Evolutionary conservation across 495 filamentous ascomycete genomes (phyloP), one percentile per base, ranked within the genome.

Genomic region (Jackrogersella minutella): DNA sequence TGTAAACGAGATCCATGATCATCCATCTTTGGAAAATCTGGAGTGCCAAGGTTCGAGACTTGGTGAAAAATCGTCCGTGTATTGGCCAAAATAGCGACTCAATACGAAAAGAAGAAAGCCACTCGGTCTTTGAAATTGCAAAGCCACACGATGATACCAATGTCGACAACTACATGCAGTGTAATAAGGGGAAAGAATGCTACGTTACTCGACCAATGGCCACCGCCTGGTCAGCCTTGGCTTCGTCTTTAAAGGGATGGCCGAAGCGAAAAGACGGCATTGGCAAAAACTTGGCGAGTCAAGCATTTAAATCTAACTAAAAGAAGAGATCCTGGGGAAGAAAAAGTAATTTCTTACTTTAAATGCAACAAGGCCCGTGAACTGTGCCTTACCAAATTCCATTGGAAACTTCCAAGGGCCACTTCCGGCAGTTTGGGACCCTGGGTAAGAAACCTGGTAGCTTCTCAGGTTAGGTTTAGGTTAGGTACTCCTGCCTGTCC

Each of bases 241-340:
- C 49, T 59, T 44, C n/a, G 14, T 64, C 60, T 49, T 3, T 36
- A 55, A 58, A 7, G 47, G 55, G 59, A 39, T 68, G 58, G 31
- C 14, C 37, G 34, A 58, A 59, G 58, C 47, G 59, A 63, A 17
- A 50, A 40, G 24, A 33, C 50, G 52, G 55, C 60, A 56, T 69
- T 64, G 55, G 64, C 26, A 54, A 39, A 58, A 39, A 31, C n/a
- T 58, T 52, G 28, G 22, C 31, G 34, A 52, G 50, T n/a, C n/a
- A n/a, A n/a, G n/a, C n/a, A n/a, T n/a, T n/a, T n/a, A n/a, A n/a
- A n/a, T n/a, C n/a, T n/a, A 30, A 7, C 26, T 30, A 30, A 30
- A 30, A 3, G 26, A 30, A 30, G 26, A 69, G 51, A 69, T 69
- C 66, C 66, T 64, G 60, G 66, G 56, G 60, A 60, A 69, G 26